phyloP scores from a whole-genome alignment of 1,284 basidiomycete genomes.

The Pseudozyma hubeiensis region DNA sequence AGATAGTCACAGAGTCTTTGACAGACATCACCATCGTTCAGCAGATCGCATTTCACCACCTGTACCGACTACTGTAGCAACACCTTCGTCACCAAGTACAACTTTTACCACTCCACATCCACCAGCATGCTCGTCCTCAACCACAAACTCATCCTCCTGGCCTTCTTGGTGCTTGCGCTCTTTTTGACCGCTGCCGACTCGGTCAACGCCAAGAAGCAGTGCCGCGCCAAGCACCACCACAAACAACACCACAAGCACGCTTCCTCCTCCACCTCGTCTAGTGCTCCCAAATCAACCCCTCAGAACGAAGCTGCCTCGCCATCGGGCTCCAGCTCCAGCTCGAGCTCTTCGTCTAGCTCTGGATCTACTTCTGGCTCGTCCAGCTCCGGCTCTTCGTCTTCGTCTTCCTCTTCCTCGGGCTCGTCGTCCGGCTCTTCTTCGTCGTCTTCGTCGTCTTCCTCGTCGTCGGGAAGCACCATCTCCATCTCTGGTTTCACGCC shows the following conservation, averaged over 20 bases:
- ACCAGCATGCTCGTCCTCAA: slow-evolving; percentile 40
- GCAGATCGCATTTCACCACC: slow-evolving; percentile 1
- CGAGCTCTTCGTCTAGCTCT: slow-evolving; percentile 15
- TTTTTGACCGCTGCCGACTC: slow-evolving; percentile 27
- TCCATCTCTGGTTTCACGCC: slow-evolving; percentile 38
- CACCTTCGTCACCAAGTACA: not conserved
- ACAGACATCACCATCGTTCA: slow-evolving; percentile 48
- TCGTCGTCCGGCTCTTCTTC: slow-evolving; percentile 17
- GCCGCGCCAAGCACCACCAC: slow-evolving; percentile 28
- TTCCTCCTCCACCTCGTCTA: slow-evolving; percentile 1
- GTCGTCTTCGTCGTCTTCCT: slow-evolving; percentile 19
- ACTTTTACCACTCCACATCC: not conserved
- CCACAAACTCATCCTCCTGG: slow-evolving; percentile 40
- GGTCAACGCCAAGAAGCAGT: slow-evolving; percentile 40
- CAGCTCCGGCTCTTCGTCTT: slow-evolving; percentile 12
- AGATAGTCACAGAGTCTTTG: slow-evolving; percentile 37
- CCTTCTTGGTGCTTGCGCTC: slow-evolving; percentile 37
- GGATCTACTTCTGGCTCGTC: slow-evolving; percentile 13
- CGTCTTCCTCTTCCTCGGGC: slow-evolving; percentile 13
- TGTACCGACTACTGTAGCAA: slow-evolving; percentile 36
- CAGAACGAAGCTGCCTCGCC: slow-evolving; percentile 15
- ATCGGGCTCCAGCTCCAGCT: slow-evolving; percentile 11
- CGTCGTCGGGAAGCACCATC: slow-evolving; percentile 14
- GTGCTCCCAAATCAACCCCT: slow-evolving; percentile 5
- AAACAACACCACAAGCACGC: slow-evolving; percentile 20